phyloP scores from a whole-genome alignment of 2,329 filamentous ascomycete genomes.

The Diaporthe caulivora region DNA sequence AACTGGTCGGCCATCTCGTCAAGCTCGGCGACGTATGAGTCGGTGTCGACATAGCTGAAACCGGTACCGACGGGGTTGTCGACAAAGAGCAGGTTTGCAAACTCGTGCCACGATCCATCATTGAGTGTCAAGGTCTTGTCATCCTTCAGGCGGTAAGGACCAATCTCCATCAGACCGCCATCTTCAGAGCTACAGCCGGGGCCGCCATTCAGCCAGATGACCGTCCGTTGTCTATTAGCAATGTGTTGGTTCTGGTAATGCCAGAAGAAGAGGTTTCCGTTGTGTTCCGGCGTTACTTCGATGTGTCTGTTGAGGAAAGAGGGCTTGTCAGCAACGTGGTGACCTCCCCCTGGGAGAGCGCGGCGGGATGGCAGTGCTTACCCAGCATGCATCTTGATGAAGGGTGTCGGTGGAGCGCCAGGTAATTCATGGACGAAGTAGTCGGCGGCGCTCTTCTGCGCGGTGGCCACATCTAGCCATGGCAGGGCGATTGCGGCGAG shows the following conservation, averaged over 20 bases:
- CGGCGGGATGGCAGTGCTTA: slow-evolving; percentile 59
- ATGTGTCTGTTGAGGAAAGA: slow-evolving; percentile 75
- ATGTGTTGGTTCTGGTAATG: slow-evolving; percentile 97
- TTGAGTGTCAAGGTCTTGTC: slow-evolving; percentile 81
- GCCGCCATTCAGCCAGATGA: slow-evolving; percentile 97
- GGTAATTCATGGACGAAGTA: slow-evolving; percentile 91
- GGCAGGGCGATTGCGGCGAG: slow-evolving; percentile 55
- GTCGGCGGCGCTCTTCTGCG: slow-evolving; percentile 76
- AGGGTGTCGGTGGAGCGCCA: slow-evolving; percentile 81
- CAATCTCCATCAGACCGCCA: slow-evolving; percentile 94
- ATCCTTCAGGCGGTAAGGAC: slow-evolving; percentile 88
- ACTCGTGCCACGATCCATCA: slow-evolving; percentile 98
- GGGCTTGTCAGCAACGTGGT: neutral
- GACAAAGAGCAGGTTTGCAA: slow-evolving; percentile 95
- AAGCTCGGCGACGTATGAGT: slow-evolving; percentile 88
- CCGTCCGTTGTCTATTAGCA: slow-evolving; percentile 87
- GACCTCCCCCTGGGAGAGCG: neutral
- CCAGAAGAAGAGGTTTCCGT: slow-evolving; percentile 99
- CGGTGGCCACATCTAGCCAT: slow-evolving; percentile 53
- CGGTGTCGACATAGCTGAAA: slow-evolving; percentile 93
- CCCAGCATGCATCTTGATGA: slow-evolving; percentile 99
- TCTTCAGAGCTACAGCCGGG: slow-evolving; percentile 98
- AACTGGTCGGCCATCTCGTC: slow-evolving; percentile 92
- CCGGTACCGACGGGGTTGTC: slow-evolving; percentile 97
- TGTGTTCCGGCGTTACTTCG: slow-evolving; percentile 84